A percentile compares a stretch with the other conserved stretches of the same genome.
Evolutionary conservation across 2,329 filamentous ascomycete species (phyloP).

Genomic region (Venturia carpophila): DNA sequence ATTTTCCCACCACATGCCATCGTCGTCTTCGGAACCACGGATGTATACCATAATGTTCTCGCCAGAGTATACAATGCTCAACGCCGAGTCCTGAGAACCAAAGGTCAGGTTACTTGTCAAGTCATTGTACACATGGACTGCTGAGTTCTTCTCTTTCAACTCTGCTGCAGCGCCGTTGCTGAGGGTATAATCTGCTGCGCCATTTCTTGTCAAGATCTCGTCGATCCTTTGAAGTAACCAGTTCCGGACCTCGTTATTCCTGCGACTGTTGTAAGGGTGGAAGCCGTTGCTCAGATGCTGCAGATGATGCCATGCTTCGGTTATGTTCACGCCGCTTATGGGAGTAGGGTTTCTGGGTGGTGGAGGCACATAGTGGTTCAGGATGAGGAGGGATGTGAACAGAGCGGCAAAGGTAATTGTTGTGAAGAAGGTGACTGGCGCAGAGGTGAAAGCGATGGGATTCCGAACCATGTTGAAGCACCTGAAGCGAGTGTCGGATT

Average conservation of each 20-base stretch:
- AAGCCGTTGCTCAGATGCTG: slow-evolving; percentile 64
- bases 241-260: slow-evolving; percentile 70
- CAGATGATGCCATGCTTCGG: slow-evolving; percentile 80
- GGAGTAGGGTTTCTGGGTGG: slow-evolving; percentile 48
- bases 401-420: slow-evolving; percentile 70
- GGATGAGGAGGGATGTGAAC: slow-evolving; percentile 60
- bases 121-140: slow-evolving; percentile 70
- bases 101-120: slow-evolving; percentile 69
- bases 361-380: slow-evolving; percentile 68
- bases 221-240: slow-evolving; percentile 68
- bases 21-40: slow-evolving; percentile 66
- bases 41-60: slow-evolving; percentile 91
- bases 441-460: slow-evolving; percentile 66
- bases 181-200: slow-evolving; percentile 28
- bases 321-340: slow-evolving; percentile 64
- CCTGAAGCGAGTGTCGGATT: background rate
- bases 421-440: slow-evolving; percentile 74
- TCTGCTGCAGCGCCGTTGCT: slow-evolving; percentile 4
- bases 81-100: slow-evolving; percentile 40
- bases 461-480: slow-evolving; percentile 23
- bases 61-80: slow-evolving; percentile 76
- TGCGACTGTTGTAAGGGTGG: slow-evolving; percentile 81
- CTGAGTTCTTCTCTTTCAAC: slow-evolving; percentile 11
- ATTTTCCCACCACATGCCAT: slow-evolving; percentile 64
- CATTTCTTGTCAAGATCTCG: slow-evolving; percentile 54